Conservation (phyloP, 805 yeast species). For the Ogataea thermomethanolica region DNA sequence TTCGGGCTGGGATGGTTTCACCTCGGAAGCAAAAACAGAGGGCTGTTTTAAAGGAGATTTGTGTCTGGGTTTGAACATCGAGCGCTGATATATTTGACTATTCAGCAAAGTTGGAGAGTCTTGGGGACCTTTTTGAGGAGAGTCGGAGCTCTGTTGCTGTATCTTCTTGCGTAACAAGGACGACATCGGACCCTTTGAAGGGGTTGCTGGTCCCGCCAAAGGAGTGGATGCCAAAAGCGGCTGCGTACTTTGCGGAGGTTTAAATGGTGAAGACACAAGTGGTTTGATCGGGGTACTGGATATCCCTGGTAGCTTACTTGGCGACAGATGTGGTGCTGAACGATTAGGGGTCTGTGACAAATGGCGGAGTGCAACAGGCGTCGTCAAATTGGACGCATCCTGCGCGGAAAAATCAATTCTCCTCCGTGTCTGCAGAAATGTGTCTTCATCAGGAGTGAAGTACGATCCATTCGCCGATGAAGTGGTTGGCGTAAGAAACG, state of each 20-base stretch:
- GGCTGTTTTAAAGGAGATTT: conserved; percentile 7
- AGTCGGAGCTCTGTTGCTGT: conserved; percentile 11
- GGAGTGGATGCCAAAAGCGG: conserved; percentile 15
- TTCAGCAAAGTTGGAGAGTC: not conserved
- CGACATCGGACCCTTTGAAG: conserved; percentile 11
- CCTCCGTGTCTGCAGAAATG: conserved; percentile 25
- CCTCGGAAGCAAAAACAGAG: conserved; percentile 2
- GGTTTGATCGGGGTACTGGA: conserved; percentile 32
- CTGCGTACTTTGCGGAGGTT: conserved; percentile 14
- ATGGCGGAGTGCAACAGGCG: conserved; percentile 3
- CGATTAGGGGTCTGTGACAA: conserved; percentile 7
- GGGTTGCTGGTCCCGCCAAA: conserved; percentile 3
- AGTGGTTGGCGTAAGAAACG: conserved; percentile 20
- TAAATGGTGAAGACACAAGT: conserved; percentile 33
- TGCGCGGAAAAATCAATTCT: conserved; percentile 12
- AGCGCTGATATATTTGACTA: conserved; percentile 20
- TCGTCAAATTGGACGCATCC: conserved; percentile 3
- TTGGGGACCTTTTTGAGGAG: conserved; percentile 3
- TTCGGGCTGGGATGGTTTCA: not conserved
- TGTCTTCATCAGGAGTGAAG: conserved; percentile 28
- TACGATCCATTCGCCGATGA: conserved; percentile 19
- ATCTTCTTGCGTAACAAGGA: conserved; percentile 18
- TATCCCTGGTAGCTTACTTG: conserved; percentile 13
- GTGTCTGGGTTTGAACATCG: conserved; percentile 22
- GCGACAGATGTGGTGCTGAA: conserved; percentile 5